Evolutionary conservation across 768 basidiomycete species (phyloP).

Genomic region (Lactarius vividus): DNA sequence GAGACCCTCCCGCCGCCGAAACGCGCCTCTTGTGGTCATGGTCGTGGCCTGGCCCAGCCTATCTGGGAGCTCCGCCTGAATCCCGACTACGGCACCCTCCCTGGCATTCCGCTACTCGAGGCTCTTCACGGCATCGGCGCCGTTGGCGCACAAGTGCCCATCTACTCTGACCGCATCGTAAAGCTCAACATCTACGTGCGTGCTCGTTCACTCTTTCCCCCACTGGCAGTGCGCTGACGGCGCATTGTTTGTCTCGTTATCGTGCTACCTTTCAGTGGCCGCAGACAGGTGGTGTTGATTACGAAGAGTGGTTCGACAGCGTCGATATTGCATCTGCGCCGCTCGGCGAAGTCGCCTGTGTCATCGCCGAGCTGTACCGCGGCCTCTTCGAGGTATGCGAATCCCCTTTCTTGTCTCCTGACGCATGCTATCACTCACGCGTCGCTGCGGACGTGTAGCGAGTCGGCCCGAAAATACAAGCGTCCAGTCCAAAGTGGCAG

Average conservation of each 20-base stretch:
- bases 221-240: not conserved
- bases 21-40: not conserved
- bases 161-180: not conserved
- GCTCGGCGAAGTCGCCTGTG: not conserved
- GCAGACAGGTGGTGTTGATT: conserved; percentile 7
- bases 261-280: conserved; percentile 13
- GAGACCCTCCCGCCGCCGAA: conserved; percentile 16
- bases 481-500: conserved; percentile 12
- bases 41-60: conserved; percentile 4
- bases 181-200: conserved; percentile 14
- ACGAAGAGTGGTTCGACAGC: conserved; percentile 21
- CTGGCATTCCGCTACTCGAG: conserved; percentile 20
- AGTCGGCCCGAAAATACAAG: conserved; percentile 12
- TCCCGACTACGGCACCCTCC: conserved; percentile 20
- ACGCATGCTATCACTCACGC: not conserved
- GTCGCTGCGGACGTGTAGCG: conserved; percentile 2
- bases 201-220: not conserved
- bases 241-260: not conserved
- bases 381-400: conserved; percentile 14
- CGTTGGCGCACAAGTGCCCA: conserved; percentile 4
- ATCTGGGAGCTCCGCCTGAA: conserved; percentile 17
- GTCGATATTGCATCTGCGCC: conserved; percentile 14
- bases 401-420: not conserved
- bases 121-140: conserved; percentile 16
- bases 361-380: conserved; percentile 17